Conservation (phyloP, 768 basidiomycete genomes). For the Lactarius sanguifluus region DNA sequence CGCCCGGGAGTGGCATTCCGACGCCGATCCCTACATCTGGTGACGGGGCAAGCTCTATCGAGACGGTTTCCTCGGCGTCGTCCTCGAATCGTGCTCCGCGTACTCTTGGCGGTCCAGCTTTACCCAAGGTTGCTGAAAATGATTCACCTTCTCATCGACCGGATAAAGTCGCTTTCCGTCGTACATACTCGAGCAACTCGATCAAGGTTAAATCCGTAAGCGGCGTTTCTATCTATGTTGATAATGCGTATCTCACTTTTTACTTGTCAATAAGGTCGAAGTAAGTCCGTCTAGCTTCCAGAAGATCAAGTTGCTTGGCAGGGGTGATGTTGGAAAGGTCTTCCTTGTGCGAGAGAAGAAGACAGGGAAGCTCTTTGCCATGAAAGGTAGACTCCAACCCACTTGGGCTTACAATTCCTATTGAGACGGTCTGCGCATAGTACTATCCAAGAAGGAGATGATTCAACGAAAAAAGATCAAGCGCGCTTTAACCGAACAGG, state of each 20-base stretch:
- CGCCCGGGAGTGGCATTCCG: slow-evolving; percentile 48
- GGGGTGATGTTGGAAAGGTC: slow-evolving; percentile 98
- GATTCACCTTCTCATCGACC: slow-evolving; percentile 44
- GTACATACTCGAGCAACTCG: slow-evolving; percentile 97
- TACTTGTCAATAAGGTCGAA: slow-evolving; percentile 62
- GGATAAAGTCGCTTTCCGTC: slow-evolving; percentile 72
- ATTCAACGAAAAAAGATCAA: slow-evolving; percentile 99
- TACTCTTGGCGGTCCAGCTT: slow-evolving; percentile 36
- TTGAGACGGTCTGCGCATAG: slow-evolving; percentile 45
- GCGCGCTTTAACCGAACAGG: slow-evolving; percentile 96
- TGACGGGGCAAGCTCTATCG: slow-evolving; percentile 67
- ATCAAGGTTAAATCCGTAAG: slow-evolving; percentile 90
- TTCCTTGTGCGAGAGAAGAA: slow-evolving; percentile 99
- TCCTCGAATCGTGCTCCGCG: slow-evolving; percentile 52
- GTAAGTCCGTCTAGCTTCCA: slow-evolving; percentile 92
- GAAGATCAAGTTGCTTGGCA: slow-evolving; percentile 97
- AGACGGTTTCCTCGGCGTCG: slow-evolving; percentile 76
- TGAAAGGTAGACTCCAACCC: slow-evolving; percentile 79
- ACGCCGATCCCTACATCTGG: slow-evolving; percentile 37
- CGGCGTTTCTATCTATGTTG: slow-evolving; percentile 27
- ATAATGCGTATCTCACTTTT: slow-evolving; percentile 13
- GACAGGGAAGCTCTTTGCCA: slow-evolving; percentile 91
- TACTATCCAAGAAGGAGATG: slow-evolving; percentile 99
- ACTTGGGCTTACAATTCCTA: slow-evolving; percentile 23
- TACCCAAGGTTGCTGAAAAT: slow-evolving; percentile 47